A percentile compares a stretch with the other conserved stretches of the same genome.
Evolutionary conservation across 495 filamentous ascomycete genomes (phyloP).

Genomic region (Penicillium herquei): DNA sequence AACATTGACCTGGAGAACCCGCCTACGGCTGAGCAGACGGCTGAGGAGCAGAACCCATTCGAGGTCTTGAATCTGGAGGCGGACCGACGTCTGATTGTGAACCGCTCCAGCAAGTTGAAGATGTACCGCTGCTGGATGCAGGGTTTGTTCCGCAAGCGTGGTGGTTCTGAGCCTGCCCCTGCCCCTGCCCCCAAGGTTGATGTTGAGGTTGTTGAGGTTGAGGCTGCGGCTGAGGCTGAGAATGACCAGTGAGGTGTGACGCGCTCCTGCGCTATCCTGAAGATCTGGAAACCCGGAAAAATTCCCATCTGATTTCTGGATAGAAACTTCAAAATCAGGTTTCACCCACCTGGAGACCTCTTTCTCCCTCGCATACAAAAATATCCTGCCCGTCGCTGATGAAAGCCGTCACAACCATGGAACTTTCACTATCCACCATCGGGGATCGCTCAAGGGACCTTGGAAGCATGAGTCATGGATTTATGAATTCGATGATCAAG

Average conservation of each 20-base stretch:
- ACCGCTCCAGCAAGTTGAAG: conserved; percentile 83
- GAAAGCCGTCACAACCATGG: too few relatives aligned
- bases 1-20: conserved; percentile 19
- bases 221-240: neutral
- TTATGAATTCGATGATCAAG: conserved; percentile 1
- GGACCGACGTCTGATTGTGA: conserved; percentile 87
- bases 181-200: conserved; percentile 8
- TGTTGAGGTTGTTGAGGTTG: neutral
- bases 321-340: too few relatives aligned
- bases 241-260: neutral
- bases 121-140: conserved; percentile 99
- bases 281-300: neutral
- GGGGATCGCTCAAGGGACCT: neutral
- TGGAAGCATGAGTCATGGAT: conserved; percentile 5
- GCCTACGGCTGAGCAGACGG: conserved; percentile 9
- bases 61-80: conserved; percentile 73
- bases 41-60: conserved; percentile 44
- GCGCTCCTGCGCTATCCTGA: neutral
- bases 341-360: too few relatives aligned
- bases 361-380: too few relatives aligned
- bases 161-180: conserved; percentile 9
- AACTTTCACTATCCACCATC: too few relatives aligned
- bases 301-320: too few relatives aligned
- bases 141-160: conserved; percentile 77
- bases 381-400: too few relatives aligned